These are phyloP conservation scores for Gleditsia sinensis DNA, from an alignment of 306 rosid species.

Conservation along the genomic window DNA sequence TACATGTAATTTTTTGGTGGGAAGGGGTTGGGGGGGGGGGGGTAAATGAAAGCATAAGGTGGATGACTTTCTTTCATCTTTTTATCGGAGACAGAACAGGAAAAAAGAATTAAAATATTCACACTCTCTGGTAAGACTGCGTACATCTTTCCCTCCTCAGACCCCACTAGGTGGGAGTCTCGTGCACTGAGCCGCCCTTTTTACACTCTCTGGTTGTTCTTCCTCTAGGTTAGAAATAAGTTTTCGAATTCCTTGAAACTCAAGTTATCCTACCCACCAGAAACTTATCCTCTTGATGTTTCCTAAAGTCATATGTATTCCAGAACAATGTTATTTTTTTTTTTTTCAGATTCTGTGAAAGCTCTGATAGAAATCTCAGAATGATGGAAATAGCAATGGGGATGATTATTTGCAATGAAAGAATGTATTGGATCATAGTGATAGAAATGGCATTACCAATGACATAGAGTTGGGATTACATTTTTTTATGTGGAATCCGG, in stretches of 20 bases:
- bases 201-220: neutral
- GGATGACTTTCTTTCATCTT: neutral
- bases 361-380: neutral
- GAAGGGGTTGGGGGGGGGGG: neutral
- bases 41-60: neutral
- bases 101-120: neutral
- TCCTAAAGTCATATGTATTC: neutral
- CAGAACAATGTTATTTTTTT: neutral
- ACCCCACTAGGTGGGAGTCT: too few species aligned
- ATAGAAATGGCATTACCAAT: conserved; percentile 3
- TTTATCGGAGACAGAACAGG: neutral
- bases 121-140: too few species aligned
- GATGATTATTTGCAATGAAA: conserved; percentile 12
- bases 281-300: neutral
- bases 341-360: neutral
- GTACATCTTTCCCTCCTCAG: too few species aligned
- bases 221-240: conserved; percentile 2
- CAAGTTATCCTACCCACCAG: neutral
- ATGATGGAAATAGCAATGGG: neutral
- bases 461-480: neutral
- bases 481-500: neutral
- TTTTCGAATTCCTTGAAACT: neutral
- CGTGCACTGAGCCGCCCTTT: too few species aligned
- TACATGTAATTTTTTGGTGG: neutral
- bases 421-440: conserved; percentile 4